Evolutionary conservation across 768 basidiomycete species (phyloP).

Genomic region (Phlebiopsis flavidoalba): DNA sequence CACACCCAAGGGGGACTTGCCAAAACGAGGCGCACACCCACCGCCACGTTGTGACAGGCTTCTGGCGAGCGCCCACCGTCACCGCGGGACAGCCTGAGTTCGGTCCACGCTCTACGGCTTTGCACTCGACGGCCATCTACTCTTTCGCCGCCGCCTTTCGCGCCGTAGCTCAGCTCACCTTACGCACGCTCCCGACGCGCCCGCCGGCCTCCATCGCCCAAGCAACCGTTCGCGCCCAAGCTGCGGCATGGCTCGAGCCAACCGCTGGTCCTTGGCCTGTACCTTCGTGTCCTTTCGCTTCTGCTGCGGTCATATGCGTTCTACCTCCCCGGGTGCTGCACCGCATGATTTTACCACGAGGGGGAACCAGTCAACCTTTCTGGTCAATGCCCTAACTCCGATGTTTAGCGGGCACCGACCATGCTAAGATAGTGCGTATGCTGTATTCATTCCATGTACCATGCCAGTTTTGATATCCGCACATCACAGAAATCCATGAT

Average conservation of each 20-base stretch:
- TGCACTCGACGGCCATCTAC: background rate
- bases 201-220: background rate
- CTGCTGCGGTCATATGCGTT: constrained; percentile 48
- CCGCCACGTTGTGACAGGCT: constrained; percentile 3
- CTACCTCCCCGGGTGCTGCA: constrained; percentile 89
- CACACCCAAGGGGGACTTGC: background rate
- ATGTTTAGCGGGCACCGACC: constrained; percentile 64
- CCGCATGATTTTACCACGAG: constrained; percentile 72
- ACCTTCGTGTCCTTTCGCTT: constrained; percentile 20
- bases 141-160: background rate
- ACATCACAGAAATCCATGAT: constrained; percentile 79
- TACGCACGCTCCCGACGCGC: no score
- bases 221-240: background rate
- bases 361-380: constrained; percentile 75
- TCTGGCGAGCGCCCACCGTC: background rate
- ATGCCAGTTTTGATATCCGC: background rate
- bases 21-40: constrained; percentile 1
- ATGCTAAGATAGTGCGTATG: constrained; percentile 66
- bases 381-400: constrained; percentile 88
- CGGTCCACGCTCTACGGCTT: background rate
- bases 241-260: constrained; percentile 10
- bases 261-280: constrained; percentile 16
- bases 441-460: constrained; percentile 1
- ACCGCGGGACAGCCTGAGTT: background rate
- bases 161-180: no score